These are phyloP conservation scores for Elsinoe australis DNA, from an alignment of 2,329 filamentous ascomycete genomes.

Conservation along the genomic window DNA sequence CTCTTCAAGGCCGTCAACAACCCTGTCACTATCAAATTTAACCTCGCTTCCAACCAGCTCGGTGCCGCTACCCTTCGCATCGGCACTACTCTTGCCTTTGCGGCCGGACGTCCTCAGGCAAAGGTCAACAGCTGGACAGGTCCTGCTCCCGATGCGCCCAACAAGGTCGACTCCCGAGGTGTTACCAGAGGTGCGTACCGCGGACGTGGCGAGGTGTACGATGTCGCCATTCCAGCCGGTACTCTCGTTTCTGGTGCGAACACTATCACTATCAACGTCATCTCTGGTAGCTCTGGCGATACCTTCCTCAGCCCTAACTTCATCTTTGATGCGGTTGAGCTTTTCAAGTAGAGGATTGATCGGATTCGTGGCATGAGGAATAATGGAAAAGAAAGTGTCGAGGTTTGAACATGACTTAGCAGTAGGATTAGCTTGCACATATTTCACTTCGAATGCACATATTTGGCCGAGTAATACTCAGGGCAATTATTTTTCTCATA, in stretches of 20 bases:
- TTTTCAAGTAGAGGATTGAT: conserved; percentile 16
- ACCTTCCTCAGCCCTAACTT: conserved; percentile 52
- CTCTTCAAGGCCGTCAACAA: conserved; percentile 55
- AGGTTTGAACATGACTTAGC: no score
- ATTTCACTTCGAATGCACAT: not conserved
- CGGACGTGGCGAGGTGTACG: conserved; percentile 57
- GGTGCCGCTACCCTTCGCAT: conserved; percentile 53
- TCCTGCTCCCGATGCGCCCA: conserved; percentile 32
- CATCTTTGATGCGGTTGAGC: conserved; percentile 21
- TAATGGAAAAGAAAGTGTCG: no score
- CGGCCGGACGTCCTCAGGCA: conserved; percentile 50
- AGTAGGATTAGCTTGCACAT: no score
- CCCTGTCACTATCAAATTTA: conserved; percentile 55
- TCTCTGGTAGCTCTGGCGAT: conserved; percentile 51
- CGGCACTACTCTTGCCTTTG: conserved; percentile 57
- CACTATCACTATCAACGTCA: conserved; percentile 52
- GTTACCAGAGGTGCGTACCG: conserved; percentile 59
- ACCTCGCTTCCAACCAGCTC: conserved; percentile 42
- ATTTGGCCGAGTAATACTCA: not conserved
- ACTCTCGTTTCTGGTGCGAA: conserved; percentile 54
- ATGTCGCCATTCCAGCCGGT: conserved; percentile 52
- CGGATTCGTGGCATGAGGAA: not conserved
- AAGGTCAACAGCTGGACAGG: conserved; percentile 50
- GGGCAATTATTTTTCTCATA: not conserved
- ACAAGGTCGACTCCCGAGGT: conserved; percentile 56